These are phyloP conservation scores for Citrullus mucosospermus DNA, from an alignment of 306 rosid species.

Conservation along the genomic window DNA sequence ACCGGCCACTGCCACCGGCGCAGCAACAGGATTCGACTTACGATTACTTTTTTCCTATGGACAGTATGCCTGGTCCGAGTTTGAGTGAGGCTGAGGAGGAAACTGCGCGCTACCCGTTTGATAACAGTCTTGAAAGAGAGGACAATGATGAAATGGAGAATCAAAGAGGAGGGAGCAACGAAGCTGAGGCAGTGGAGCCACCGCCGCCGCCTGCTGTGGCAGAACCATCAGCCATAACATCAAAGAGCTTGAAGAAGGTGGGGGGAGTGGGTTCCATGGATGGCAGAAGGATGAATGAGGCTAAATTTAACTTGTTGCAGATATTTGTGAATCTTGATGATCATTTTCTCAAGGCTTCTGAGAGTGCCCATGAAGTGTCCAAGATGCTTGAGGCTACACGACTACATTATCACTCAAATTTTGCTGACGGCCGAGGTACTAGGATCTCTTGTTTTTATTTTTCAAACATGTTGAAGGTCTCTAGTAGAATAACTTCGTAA, in stretches of 20 bases:
- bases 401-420: conserved; percentile 90
- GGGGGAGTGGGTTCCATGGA: conserved; percentile 18
- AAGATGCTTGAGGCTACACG: conserved; percentile 92
- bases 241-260: conserved; percentile 25
- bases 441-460: neutral
- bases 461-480: neutral
- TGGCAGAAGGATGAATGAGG: conserved; percentile 32
- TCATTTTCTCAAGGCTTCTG: conserved; percentile 79
- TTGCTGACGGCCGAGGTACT: conserved; percentile 82
- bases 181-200: conserved; percentile 4
- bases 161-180: neutral
- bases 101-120: conserved; percentile 17
- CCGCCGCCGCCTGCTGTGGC: conserved; percentile 6
- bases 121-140: conserved; percentile 27
- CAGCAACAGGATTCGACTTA: conserved; percentile 28
- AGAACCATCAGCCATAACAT: neutral
- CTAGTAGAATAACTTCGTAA: neutral
- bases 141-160: conserved; percentile 12
- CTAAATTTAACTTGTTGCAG: conserved; percentile 20
- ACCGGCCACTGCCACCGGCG: conserved; percentile 14
- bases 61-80: conserved; percentile 34
- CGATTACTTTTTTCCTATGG: conserved; percentile 52
- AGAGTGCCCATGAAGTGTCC: conserved; percentile 83
- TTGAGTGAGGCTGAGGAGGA: conserved; percentile 40
- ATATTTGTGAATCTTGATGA: conserved; percentile 55